Base-by-base conservation (phyloP, 306 rosid species). In the Fragaria nilgerrensis region DNA sequence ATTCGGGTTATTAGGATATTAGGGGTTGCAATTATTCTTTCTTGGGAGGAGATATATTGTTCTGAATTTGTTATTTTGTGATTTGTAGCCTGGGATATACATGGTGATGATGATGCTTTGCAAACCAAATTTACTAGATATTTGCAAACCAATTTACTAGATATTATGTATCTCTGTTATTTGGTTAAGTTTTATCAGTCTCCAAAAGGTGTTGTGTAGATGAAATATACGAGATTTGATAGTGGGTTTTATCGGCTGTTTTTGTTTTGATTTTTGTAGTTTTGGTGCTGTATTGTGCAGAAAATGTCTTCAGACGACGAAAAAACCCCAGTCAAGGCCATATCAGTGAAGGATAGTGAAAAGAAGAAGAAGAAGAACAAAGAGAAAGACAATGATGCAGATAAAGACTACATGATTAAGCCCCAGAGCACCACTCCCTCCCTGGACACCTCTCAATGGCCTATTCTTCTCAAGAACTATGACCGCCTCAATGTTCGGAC, bases 401-500 rank as follows among this genome's bases (percentile, higher is more conserved):
- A 83, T 49, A 22, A 53, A 7, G 86, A 88, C 56, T 91, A 81
- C 80, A 70, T 90, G 88, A 92, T 92, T 79, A 92, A 90, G 64
- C 97, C 97, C 0, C 90, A 88, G 70, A 87, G 84, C 72, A 79
- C 78, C 73, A 88, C 93, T 65, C 93, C 96, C 4, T 16, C 97
- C 22, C 71, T 92, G 20, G 96, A 92, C 49, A 88, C 96, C 14
- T 92, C 87, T 13, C 87, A 92, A 20, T 92, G 97, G 97, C 97
- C 96, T 0, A 88, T 92, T 29, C 97, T 92, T 27, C 90, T 92
- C 20, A 92, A 92, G 75, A 92, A 92, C 84, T 92, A 92, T 47
- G 93, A 92, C 75, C 96, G 97, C 59, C 97, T 92, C 78, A 92
- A 92, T 55, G 97, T 90, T 0, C 88, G 93, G 11, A 92, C 96